These are phyloP conservation scores for Heterobasidion irregulare DNA, from an alignment of 1,284 basidiomycete species.

Conservation along the genomic window DNA sequence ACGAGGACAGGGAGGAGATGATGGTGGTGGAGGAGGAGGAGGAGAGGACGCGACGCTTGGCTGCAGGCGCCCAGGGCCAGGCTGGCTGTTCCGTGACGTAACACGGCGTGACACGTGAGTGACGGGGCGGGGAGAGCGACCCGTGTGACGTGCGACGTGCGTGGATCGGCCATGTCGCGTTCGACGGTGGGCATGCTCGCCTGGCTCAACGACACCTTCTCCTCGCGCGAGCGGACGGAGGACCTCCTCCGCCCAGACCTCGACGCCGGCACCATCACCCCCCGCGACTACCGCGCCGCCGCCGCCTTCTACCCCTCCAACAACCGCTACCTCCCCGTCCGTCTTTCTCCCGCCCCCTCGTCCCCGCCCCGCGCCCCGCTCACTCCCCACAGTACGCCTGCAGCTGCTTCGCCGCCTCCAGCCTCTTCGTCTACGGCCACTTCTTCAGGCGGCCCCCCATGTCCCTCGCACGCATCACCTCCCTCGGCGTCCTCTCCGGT, in stretches of 20 bases:
- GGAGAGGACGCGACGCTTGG: too few relatives aligned
- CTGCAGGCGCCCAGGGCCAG: too few relatives aligned
- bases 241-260: conserved; percentile 50
- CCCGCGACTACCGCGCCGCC: conserved; percentile 47
- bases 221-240: conserved; percentile 22
- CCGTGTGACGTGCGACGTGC: too few relatives aligned
- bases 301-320: conserved; percentile 41
- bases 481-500: conserved; percentile 7
- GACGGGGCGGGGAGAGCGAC: too few relatives aligned
- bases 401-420: not conserved
- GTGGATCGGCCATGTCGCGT: too few relatives aligned
- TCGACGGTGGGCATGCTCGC: conserved; percentile 16
- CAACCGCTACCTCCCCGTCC: conserved; percentile 29
- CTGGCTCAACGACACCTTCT: conserved; percentile 34
- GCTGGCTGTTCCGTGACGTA: too few relatives aligned
- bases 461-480: conserved; percentile 9
- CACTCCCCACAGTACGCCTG: not conserved
- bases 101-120: too few relatives aligned
- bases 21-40: not conserved
- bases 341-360: conserved; percentile 13
- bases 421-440: conserved; percentile 6
- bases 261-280: conserved; percentile 43
- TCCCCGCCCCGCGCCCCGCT: not conserved
- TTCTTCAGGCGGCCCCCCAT: conserved; percentile 6
- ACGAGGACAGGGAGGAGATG: not conserved